phyloP scores from a whole-genome alignment of 148 eudicot species.

The Vaccinium darrowii region DNA sequence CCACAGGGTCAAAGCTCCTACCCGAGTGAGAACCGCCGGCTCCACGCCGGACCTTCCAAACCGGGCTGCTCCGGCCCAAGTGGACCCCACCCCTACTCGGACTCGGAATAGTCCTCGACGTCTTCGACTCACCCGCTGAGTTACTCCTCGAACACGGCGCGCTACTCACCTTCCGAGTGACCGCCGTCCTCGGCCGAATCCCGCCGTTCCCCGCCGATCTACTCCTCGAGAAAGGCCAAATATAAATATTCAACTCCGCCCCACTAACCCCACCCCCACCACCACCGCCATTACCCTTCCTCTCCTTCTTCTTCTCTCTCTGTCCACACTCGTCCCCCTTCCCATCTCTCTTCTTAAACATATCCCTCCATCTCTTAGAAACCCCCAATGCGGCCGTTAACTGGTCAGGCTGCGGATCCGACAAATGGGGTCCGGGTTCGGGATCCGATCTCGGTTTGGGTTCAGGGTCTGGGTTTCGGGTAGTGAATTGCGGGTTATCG shows the following conservation, averaged over 20 bases:
- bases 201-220: conserved; percentile 84
- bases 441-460: conserved; percentile 17
- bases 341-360: conserved; percentile 51
- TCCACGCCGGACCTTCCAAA: conserved; percentile 64
- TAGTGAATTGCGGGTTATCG: background rate
- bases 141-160: conserved; percentile 96
- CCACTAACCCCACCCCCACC: conserved; percentile 15
- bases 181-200: conserved; percentile 36
- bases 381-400: conserved; percentile 21
- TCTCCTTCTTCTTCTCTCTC: conserved; percentile 30
- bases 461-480: background rate
- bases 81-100: conserved; percentile 58
- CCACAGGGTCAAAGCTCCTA: conserved; percentile 21
- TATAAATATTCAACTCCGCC: conserved; percentile 78
- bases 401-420: conserved; percentile 9
- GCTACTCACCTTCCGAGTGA: conserved; percentile 65
- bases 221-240: conserved; percentile 92
- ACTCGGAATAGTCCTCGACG: conserved; percentile 48
- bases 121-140: conserved; percentile 79
- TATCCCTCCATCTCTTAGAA: conserved; percentile 81
- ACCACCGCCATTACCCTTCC: background rate
- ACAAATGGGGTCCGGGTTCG: conserved; percentile 18
- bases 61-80: conserved; percentile 82
- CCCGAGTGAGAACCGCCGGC: conserved; percentile 12
- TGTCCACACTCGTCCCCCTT: background rate